Evolutionary conservation across 164 flowering plant genomes (phyloP), one percentile per base, ranked within the genome.

Genomic region (Magnolia officinalis): DNA sequence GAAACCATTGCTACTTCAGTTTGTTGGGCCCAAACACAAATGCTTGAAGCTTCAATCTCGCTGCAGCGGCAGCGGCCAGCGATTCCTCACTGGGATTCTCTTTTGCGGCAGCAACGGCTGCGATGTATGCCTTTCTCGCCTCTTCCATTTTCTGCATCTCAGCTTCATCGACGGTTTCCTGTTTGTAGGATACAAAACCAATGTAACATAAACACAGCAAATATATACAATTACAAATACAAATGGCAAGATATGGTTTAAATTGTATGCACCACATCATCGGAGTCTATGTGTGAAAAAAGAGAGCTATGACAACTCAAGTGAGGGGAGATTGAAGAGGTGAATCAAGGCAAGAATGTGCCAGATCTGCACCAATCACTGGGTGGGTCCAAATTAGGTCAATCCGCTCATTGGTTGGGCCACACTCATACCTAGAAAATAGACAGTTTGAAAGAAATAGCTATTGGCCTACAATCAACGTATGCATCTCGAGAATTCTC

Each of bases 61-160:
- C 92, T 63, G 76, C 81, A 37, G 88, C 85, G n/a, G 94, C 97
- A 51, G 83, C 82, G 2, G 88, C 86, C 58, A 92, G 74, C 23
- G 98, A 91, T 76, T 86, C 89, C 80, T 96, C 99, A 74, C 89
- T 93, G 79, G 86, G 91, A 69, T 72, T 90, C 75, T 90, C 93
- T 79, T 86, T 94, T 29, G 93, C 94, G 74, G 81, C 79, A 31
- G 90, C 88, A 72, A 94, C 84, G 49, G 97, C 95, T 45, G 86
- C 83, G 18, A 89, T 49, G 52, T 94, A 94, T 19, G 94, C 89
- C 77, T 79, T 81, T 77, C 91, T 86, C 68, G 97, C 99, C 73
- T 84, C 89, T 79, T 94, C 97, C 88, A 96, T 83, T 79, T 86
- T 79, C 78, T 83, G 79, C 84, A 88, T 78, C 74, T 89, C 86